These are phyloP conservation scores for Boletus reticuloceps DNA, from an alignment of 768 basidiomycete species.

Conservation along the genomic window DNA sequence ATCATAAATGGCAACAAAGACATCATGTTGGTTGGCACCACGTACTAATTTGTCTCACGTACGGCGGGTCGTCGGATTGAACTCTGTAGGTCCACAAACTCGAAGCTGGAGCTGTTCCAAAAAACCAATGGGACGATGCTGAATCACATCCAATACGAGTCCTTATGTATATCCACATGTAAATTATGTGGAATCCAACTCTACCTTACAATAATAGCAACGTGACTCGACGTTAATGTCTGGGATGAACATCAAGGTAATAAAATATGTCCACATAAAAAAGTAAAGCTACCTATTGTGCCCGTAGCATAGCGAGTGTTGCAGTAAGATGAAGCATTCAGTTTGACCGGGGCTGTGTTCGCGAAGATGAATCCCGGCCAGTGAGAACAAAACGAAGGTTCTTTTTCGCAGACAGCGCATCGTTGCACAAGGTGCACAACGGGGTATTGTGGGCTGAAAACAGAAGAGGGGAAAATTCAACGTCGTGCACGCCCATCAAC, in stretches of 20 bases:
- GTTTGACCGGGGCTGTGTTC: background rate
- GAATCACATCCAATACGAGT: background rate
- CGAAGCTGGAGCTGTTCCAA: background rate
- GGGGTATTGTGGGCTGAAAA: background rate
- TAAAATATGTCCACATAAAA: slow-evolving; percentile 29
- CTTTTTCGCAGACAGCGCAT: slow-evolving; percentile 5
- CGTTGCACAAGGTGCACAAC: slow-evolving; percentile 3
- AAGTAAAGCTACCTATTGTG: slow-evolving; percentile 15
- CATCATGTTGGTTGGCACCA: background rate
- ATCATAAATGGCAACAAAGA: background rate
- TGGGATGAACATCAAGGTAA: slow-evolving; percentile 22
- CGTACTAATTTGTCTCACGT: background rate
- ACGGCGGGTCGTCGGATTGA: background rate
- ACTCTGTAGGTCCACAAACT: background rate
- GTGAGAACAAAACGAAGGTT: slow-evolving; percentile 3
- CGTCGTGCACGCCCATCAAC: background rate
- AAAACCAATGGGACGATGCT: background rate
- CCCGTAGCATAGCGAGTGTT: slow-evolving; percentile 6
- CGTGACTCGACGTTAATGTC: slow-evolving; percentile 14
- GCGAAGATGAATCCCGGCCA: slow-evolving; percentile 3
- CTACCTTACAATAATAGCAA: slow-evolving; percentile 16
- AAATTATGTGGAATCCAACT: slow-evolving; percentile 8
- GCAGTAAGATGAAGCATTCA: slow-evolving; percentile 2
- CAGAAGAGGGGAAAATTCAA: background rate
- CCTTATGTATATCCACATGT: slow-evolving; percentile 3